Base-by-base conservation (phyloP, 202 grass and related monocot genomes). In the Carex sylvatica region DNA sequence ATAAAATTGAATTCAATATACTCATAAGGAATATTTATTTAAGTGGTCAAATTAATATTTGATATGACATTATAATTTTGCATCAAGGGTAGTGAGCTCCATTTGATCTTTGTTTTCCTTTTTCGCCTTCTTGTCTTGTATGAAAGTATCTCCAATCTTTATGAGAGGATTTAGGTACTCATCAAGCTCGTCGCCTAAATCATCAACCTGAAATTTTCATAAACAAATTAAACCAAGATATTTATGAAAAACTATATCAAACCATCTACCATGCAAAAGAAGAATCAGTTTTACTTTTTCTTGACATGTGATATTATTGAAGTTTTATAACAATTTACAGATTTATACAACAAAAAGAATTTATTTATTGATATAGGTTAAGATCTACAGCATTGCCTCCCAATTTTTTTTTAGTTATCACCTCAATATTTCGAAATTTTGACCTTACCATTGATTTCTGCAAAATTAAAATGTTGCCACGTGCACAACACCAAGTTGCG, bases 181-280 rank as follows among this genome's bases (percentile, higher is more conserved):
- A 24, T 94, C 89, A 7, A 94, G 68, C 65, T 97, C 63, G 20
- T 87, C 85, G 7, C 84, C 84, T 61, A 94, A 69, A 26, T 87
- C 64, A 4, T 91, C 91, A 22, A 94, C 80, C 91, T 97, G 84
- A 65, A 52, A 82, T 49, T 35, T 11, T 47, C 61, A 78, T 83
- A 6, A 69, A 1, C 4, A 85, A 47, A 40, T 40, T 40, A 40
- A 70, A 79, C 19, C 6, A 28, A 67, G 22, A 26, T 83, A 44
- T 33, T 71, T 20, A 81, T 67, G 49, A 46, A 66, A 4, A 15
- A 5, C 2, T 74, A 75, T 38, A 74, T 82, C 9, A n/a, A 62
- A 59, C 31, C 36, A 31, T 75, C 12, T 70, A 19, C 36, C 23
- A 71, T 65, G 19, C 13, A 58, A 78, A 67, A 5, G 38, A 83